These are phyloP conservation scores for Neospora caninum DNA, from an alignment of 169 alveolate genomes.

Conservation along the genomic window DNA sequence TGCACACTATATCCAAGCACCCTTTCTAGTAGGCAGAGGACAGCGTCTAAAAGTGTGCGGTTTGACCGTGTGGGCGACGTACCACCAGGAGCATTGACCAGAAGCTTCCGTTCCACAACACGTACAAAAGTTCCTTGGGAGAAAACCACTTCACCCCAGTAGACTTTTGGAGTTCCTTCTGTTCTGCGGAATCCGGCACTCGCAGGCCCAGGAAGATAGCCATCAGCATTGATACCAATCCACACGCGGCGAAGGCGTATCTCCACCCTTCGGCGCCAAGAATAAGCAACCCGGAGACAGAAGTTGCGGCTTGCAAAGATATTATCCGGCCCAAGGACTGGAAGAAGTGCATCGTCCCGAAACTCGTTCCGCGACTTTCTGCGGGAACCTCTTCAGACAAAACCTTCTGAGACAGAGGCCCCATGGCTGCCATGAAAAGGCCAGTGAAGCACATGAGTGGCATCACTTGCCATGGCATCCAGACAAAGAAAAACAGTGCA, in stretches of 20 bases:
- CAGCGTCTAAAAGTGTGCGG: too few species aligned
- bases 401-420: constrained; percentile 85
- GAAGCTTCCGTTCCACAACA: constrained; percentile 58
- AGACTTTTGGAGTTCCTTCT: constrained; percentile 32
- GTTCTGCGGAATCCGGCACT: constrained; percentile 40
- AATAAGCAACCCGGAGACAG: constrained; percentile 52
- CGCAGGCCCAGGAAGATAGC: constrained; percentile 46
- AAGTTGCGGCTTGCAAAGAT: constrained; percentile 81
- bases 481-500: constrained; percentile 75
- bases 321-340: constrained; percentile 81
- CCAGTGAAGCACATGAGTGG: constrained; percentile 81
- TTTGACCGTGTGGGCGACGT: not conserved
- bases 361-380: constrained; percentile 79
- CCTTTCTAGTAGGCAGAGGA: too few species aligned
- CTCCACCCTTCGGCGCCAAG: constrained; percentile 59
- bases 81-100: constrained; percentile 67
- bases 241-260: constrained; percentile 52
- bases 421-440: constrained; percentile 83
- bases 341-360: constrained; percentile 82
- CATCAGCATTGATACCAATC: constrained; percentile 30
- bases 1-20: too few species aligned
- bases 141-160: constrained; percentile 43
- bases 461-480: constrained; percentile 77
- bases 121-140: constrained; percentile 55
- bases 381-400: constrained; percentile 81